Evolutionary conservation across 2,329 filamentous ascomycete species (phyloP).

Genomic region (Cladosporium colombiae): DNA sequence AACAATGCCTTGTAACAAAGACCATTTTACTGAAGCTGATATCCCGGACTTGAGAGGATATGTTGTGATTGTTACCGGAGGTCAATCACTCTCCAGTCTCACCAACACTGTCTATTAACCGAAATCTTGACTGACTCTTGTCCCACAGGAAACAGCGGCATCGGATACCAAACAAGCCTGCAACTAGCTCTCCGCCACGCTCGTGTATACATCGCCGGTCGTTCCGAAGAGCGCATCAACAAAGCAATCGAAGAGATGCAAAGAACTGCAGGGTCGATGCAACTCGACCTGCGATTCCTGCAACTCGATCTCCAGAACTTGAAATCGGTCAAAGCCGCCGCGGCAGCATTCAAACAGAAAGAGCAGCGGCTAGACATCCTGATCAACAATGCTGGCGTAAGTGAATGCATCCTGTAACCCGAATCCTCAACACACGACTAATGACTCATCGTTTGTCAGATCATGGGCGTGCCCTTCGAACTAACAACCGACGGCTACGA

Average conservation of each 20-base stretch:
- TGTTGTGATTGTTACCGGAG: not conserved
- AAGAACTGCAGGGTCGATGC: not conserved
- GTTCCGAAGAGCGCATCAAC: slow-evolving; percentile 13
- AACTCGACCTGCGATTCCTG: slow-evolving; percentile 15
- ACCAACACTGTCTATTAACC: no score
- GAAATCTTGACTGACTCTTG: no score
- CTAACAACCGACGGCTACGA: slow-evolving; percentile 12
- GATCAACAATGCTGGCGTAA: slow-evolving; percentile 13
- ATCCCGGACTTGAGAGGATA: not conserved
- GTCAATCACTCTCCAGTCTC: no score
- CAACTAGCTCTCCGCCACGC: slow-evolving; percentile 11
- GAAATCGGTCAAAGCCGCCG: slow-evolving; percentile 11
- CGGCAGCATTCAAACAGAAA: not conserved
- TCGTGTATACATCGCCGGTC: slow-evolving; percentile 11
- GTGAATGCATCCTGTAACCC: not conserved
- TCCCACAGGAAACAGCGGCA: not conserved
- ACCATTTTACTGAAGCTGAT: not conserved
- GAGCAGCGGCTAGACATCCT: not conserved
- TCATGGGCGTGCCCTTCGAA: slow-evolving; percentile 15
- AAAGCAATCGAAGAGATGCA: slow-evolving; percentile 11
- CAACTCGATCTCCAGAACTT: slow-evolving; percentile 11
- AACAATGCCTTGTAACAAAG: not conserved
- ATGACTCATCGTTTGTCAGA: not conserved
- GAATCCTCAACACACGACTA: no score
- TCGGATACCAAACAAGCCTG: not conserved